phyloP scores from a whole-genome alignment of 352 stramenopile species.

The Globisporangium orthogonon region DNA sequence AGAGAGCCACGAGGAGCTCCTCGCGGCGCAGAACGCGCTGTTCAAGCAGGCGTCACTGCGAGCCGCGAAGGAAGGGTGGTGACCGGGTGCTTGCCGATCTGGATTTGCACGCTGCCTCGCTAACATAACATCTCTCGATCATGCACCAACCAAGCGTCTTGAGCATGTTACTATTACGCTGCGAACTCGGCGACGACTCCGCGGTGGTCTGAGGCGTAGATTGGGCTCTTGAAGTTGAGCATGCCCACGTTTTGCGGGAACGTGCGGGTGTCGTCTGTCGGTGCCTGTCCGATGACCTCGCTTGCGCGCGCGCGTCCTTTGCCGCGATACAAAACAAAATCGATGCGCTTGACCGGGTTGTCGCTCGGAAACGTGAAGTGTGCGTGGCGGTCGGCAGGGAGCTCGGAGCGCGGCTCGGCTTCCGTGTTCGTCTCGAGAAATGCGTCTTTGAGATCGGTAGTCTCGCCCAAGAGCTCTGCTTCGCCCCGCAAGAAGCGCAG shows the following conservation, averaged over 20 bases:
- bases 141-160: neutral
- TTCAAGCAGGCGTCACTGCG: slow-evolving; percentile 61
- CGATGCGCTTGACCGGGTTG: slow-evolving; percentile 81
- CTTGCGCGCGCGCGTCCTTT: slow-evolving; percentile 58
- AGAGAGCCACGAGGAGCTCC: slow-evolving; percentile 47
- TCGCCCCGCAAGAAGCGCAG: slow-evolving; percentile 78
- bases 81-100: neutral
- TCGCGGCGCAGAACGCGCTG: slow-evolving; percentile 68
- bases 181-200: slow-evolving; percentile 69
- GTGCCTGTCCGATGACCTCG: slow-evolving; percentile 68
- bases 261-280: slow-evolving; percentile 52
- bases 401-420: slow-evolving; percentile 40
- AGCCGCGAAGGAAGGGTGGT: slow-evolving; percentile 62
- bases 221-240: slow-evolving; percentile 60
- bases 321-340: slow-evolving; percentile 74
- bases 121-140: neutral
- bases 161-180: neutral
- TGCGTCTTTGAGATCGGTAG: slow-evolving; percentile 71
- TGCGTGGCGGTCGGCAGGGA: slow-evolving; percentile 29
- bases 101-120: neutral
- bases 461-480: slow-evolving; percentile 34
- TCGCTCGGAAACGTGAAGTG: slow-evolving; percentile 87
- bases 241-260: slow-evolving; percentile 67
- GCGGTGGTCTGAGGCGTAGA: slow-evolving; percentile 86
- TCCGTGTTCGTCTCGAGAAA: slow-evolving; percentile 66